Evolutionary conservation across 441 rosid species (phyloP).

Genomic region (Eutrema salsugineum): DNA sequence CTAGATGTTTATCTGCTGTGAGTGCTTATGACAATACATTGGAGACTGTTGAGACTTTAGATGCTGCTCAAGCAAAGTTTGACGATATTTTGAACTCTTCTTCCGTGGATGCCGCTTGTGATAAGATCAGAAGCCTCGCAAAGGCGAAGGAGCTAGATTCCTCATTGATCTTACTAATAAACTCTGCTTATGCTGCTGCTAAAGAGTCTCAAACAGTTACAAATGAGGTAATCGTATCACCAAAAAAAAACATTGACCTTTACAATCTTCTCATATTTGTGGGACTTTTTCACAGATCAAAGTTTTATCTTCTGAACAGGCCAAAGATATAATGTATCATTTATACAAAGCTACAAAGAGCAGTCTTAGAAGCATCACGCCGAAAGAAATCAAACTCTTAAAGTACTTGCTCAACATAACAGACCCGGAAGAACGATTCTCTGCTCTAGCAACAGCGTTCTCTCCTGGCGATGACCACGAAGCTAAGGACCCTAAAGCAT

Average conservation of each 20-base stretch:
- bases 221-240: constrained; percentile 48
- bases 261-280: neutral
- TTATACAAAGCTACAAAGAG: constrained; percentile 77
- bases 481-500: constrained; percentile 69
- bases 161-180: constrained; percentile 74
- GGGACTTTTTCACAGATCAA: neutral
- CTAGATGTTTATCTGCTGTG: constrained; percentile 87
- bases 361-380: constrained; percentile 80
- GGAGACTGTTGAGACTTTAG: constrained; percentile 66
- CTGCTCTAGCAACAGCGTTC: constrained; percentile 86
- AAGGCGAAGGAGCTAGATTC: constrained; percentile 91
- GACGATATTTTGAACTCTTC: constrained; percentile 81
- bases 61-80: constrained; percentile 82
- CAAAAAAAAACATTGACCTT: neutral
- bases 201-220: constrained; percentile 73
- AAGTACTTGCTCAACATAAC: constrained; percentile 79
- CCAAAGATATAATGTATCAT: constrained; percentile 75
- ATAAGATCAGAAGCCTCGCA: constrained; percentile 80
- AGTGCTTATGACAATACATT: constrained; percentile 76
- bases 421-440: constrained; percentile 93
- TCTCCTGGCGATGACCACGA: constrained; percentile 72
- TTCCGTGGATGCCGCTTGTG: constrained; percentile 79
- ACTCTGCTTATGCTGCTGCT: constrained; percentile 86
- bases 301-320: constrained; percentile 40
- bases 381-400: constrained; percentile 79